phyloP scores from a whole-genome alignment of 805 yeast species.

The Nakazawaea molendinolei region DNA sequence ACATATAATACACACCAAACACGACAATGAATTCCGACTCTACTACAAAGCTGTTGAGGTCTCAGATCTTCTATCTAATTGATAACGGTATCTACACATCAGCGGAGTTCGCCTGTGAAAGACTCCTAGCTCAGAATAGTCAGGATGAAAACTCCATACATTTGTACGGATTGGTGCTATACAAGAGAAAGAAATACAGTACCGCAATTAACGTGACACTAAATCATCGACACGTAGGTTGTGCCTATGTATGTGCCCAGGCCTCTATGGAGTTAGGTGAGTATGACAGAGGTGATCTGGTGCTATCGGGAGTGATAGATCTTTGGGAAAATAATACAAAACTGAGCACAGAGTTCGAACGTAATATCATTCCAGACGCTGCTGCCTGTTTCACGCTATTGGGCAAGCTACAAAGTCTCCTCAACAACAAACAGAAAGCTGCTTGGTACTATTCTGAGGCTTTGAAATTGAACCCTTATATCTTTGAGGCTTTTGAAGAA shows the following conservation, averaged over 20 bases:
- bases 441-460: slow-evolving; percentile 63
- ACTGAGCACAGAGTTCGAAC: slow-evolving; percentile 31
- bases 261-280: slow-evolving; percentile 53
- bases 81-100: slow-evolving; percentile 64
- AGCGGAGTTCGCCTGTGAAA: slow-evolving; percentile 84
- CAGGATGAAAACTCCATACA: slow-evolving; percentile 55
- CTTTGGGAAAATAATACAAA: slow-evolving; percentile 25
- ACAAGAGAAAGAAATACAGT: slow-evolving; percentile 50
- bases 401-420: slow-evolving; percentile 58
- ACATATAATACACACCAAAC: too few relatives aligned
- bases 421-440: slow-evolving; percentile 60
- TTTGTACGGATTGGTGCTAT: slow-evolving; percentile 62
- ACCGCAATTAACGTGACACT: slow-evolving; percentile 51
- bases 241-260: slow-evolving; percentile 68
- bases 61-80: slow-evolving; percentile 59
- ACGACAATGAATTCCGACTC: not conserved
- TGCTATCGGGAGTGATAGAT: slow-evolving; percentile 28
- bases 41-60: slow-evolving; percentile 33
- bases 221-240: slow-evolving; percentile 43
- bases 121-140: slow-evolving; percentile 60
- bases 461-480: slow-evolving; percentile 65
- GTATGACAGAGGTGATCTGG: slow-evolving; percentile 55
- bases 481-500: slow-evolving; percentile 82
- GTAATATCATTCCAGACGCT: slow-evolving; percentile 48
- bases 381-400: slow-evolving; percentile 61